These are phyloP conservation scores for Neocallimastix lanati DNA, from an alignment of 192 early-diverging fungal genomes.

Conservation along the genomic window DNA sequence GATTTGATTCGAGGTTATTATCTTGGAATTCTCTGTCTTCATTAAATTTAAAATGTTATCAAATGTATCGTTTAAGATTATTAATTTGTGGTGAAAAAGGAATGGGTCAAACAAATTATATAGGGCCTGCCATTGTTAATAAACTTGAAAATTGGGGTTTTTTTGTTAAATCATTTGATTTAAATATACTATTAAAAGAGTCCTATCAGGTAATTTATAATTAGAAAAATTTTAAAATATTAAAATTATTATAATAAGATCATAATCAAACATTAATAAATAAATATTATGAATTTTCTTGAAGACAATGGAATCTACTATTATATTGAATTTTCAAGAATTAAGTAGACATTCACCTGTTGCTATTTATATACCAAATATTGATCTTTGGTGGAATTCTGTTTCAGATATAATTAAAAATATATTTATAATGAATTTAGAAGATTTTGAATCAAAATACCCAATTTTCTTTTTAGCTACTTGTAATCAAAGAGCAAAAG, in stretches of 20 bases:
- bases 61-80: constrained; percentile 32
- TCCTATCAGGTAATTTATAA: constrained; percentile 12
- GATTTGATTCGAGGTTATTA: not conserved
- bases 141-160: constrained; percentile 27
- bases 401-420: constrained; percentile 17
- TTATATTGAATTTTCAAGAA: constrained; percentile 35
- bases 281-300: too few species aligned
- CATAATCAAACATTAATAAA: not conserved
- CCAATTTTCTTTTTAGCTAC: constrained; percentile 36
- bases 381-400: constrained; percentile 26
- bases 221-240: too few species aligned
- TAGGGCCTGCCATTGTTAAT: constrained; percentile 32
- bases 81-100: constrained; percentile 33
- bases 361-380: constrained; percentile 34
- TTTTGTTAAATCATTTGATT: constrained; percentile 32
- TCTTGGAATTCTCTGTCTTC: not conserved
- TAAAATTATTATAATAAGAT: not conserved
- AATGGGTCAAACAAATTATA: constrained; percentile 29
- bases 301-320: constrained; percentile 19
- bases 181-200: constrained; percentile 21
- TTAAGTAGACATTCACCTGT: constrained; percentile 37
- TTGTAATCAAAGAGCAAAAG: constrained; percentile 16
- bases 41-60: not conserved
- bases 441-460: constrained; percentile 19
- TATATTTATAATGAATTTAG: constrained; percentile 26